Conservation (phyloP, 1,139 yeast genomes). For the Kodamaea suecica region DNA sequence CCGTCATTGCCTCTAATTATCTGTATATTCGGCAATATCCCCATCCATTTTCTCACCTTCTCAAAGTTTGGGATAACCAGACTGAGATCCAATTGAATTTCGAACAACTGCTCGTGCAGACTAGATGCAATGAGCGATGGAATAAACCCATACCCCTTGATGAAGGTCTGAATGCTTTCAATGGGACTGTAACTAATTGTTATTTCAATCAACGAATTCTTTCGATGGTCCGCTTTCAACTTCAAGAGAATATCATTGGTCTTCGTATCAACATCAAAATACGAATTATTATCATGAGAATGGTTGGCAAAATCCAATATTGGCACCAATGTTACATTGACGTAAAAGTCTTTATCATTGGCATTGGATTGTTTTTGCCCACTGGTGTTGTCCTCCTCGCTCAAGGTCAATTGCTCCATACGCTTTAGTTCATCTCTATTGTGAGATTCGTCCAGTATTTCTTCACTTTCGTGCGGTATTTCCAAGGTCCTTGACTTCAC, state of each 20-base stretch:
- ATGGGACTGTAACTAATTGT: slow-evolving; percentile 49
- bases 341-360: slow-evolving; percentile 48
- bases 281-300: slow-evolving; percentile 43
- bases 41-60: slow-evolving; percentile 19
- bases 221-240: slow-evolving; percentile 17
- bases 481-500: slow-evolving; percentile 59
- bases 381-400: slow-evolving; percentile 9
- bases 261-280: slow-evolving; percentile 56
- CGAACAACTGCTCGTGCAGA: slow-evolving; percentile 11
- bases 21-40: slow-evolving; percentile 16
- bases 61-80: slow-evolving; percentile 9
- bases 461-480: slow-evolving; percentile 46
- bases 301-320: slow-evolving; percentile 68
- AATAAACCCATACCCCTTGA: slow-evolving; percentile 58
- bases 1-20: slow-evolving; percentile 6
- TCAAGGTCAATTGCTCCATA: not conserved
- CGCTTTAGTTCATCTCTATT: not conserved
- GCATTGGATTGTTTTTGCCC: too few species aligned
- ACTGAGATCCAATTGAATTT: slow-evolving; percentile 9
- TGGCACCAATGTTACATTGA: slow-evolving; percentile 61
- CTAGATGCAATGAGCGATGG: slow-evolving; percentile 24
- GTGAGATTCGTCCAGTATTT: not conserved
- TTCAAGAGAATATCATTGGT: slow-evolving; percentile 46
- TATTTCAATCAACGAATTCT: slow-evolving; percentile 29
- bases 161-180: slow-evolving; percentile 47